Conservation (phyloP, 73 alveolate genomes). For the Diophrys appendiculata region DNA sequence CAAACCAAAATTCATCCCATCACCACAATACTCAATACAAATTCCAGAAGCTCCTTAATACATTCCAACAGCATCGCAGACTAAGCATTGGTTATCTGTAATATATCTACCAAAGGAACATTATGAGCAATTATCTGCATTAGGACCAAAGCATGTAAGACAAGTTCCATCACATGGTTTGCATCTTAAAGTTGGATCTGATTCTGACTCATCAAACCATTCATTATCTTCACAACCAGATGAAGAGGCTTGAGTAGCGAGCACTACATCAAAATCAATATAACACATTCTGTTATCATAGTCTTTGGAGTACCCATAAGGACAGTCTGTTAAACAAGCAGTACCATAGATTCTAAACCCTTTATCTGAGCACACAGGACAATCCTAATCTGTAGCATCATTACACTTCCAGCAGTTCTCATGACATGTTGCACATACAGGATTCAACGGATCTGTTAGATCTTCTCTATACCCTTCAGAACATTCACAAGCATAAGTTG, state of each 20-base stretch:
- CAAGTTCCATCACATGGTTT: background rate
- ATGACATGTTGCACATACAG: background rate
- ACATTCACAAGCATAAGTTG: background rate
- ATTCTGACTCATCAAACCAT: no score
- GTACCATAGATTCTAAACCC: no score
- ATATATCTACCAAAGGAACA: constrained; percentile 19
- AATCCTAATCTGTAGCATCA: no score
- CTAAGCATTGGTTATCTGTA: background rate
- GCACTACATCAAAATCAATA: no score
- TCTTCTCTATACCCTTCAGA: background rate
- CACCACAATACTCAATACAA: constrained; percentile 19
- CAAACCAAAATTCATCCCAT: constrained; percentile 15
- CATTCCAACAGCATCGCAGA: constrained; percentile 5
- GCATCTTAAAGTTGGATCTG: no score
- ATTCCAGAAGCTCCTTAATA: constrained; percentile 13
- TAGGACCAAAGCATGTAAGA: constrained; percentile 12
- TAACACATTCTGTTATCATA: constrained; percentile 2
- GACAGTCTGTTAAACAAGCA: constrained; percentile 11
- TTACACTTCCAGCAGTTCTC: background rate
- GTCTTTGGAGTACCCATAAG: background rate
- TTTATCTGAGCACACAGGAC: no score
- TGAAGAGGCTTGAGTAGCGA: no score
- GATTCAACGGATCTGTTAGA: background rate
- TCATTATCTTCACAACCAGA: no score
- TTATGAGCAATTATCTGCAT: background rate